Percentiles rank a stretch among this genome's conserved stretches.
Conservation (phyloP, 768 basidiomycete species). For the Termitomyces sp. region DNA sequence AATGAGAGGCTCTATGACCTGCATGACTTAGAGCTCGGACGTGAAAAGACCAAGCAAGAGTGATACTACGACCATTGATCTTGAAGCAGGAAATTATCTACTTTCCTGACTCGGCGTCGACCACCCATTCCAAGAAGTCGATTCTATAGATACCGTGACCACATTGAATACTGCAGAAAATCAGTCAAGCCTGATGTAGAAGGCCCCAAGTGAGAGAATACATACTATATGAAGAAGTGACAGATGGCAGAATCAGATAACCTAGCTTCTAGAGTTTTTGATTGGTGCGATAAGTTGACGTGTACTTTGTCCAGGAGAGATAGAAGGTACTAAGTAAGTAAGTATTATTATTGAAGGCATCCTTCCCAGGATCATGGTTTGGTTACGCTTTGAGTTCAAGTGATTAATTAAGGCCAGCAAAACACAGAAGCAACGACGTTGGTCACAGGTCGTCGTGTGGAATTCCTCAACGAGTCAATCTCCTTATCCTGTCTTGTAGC, state of each 20-base stretch:
- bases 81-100: not conserved
- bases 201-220: not conserved
- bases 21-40: not conserved
- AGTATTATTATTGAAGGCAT: not conserved
- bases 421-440: too few relatives aligned
- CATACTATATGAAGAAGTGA: not conserved
- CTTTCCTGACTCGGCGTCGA: too few relatives aligned
- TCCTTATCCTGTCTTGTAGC: too few relatives aligned
- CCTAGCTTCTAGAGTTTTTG: not conserved
- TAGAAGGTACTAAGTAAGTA: too few relatives aligned
- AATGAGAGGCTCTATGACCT: not conserved
- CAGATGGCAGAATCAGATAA: not conserved
- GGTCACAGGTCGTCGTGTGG: too few relatives aligned
- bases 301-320: too few relatives aligned
- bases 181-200: not conserved
- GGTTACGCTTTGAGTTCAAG: not conserved
- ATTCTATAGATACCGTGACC: not conserved
- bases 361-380: conserved; percentile 5
- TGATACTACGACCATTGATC: not conserved
- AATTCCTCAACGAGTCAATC: too few relatives aligned
- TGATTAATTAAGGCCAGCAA: not conserved
- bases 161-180: not conserved
- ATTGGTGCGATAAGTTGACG: not conserved
- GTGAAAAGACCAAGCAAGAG: not conserved
- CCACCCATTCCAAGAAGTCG: not conserved